Evolutionary conservation across 2,329 filamentous ascomycete species (phyloP).

Genomic region (Diaporthe capsici): DNA sequence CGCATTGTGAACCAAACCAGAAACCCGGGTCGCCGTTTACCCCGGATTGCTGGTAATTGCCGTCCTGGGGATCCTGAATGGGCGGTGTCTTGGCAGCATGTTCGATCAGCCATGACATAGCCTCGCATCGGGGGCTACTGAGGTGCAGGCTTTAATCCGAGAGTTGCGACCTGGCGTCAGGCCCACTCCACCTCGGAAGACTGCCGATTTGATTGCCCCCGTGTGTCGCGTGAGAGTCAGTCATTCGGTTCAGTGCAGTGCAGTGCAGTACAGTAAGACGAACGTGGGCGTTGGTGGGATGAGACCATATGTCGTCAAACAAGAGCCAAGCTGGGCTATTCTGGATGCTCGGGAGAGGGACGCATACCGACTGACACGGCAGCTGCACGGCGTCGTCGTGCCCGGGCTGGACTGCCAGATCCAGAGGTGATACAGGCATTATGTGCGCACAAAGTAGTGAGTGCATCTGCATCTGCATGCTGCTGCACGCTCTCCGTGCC

Average conservation of each 20-base stretch:
- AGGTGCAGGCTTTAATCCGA: background rate
- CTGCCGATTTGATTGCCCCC: conserved; percentile 5
- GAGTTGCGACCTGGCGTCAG: background rate
- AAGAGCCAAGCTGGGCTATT: background rate
- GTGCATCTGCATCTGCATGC: conserved; percentile 9
- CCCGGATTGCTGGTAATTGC: background rate
- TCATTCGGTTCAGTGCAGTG: background rate
- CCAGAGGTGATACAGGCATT: conserved; percentile 6
- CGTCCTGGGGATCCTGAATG: background rate
- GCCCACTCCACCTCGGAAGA: background rate
- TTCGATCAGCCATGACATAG: background rate
- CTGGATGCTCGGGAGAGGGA: background rate
- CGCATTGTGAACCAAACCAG: conserved; percentile 1
- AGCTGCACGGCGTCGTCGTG: conserved; percentile 9
- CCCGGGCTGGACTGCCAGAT: conserved; percentile 16
- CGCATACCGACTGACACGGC: background rate
- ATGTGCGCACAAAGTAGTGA: conserved; percentile 11
- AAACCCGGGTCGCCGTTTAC: conserved; percentile 8
- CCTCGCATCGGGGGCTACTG: background rate
- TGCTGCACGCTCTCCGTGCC: background rate
- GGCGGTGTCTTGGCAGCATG: background rate
- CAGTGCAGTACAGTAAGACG: background rate
- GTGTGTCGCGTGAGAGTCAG: conserved; percentile 1
- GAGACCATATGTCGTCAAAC: conserved; percentile 3
- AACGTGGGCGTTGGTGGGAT: background rate